A percentile compares a stretch with the other conserved stretches of the same genome.
These are phyloP conservation scores for Tolypocladium album DNA, from an alignment of 2,329 filamentous ascomycete genomes.

Conservation along the genomic window DNA sequence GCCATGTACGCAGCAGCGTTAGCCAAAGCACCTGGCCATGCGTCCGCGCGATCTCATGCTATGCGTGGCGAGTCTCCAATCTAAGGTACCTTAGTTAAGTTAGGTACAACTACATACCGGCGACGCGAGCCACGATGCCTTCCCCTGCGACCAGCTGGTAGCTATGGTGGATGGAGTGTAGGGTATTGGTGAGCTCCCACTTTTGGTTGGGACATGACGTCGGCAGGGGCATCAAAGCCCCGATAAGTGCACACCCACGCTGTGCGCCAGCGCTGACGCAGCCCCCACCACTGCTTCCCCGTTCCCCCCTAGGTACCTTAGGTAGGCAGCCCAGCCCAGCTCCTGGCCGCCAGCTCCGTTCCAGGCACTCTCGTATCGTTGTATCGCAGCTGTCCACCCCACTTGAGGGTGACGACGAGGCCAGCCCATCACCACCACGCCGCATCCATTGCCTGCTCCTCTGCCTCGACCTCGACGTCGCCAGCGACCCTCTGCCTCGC, in stretches of 20 bases:
- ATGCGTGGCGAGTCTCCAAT: neutral
- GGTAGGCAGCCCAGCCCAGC: too few species aligned
- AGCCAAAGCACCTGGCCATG: neutral
- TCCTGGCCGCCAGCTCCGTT: neutral
- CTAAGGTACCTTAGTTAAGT: too few species aligned
- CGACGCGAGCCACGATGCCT: neutral
- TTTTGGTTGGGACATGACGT: neutral
- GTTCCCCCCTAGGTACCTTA: too few species aligned
- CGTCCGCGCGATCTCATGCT: neutral
- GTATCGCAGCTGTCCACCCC: neutral
- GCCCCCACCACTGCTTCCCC: neutral
- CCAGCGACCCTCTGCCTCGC: neutral
- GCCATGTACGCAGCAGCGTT: neutral
- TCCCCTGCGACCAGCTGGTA: neutral
- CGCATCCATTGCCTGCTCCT: neutral
- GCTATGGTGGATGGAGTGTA: too few species aligned
- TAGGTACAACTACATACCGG: too few species aligned
- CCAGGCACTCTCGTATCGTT: neutral
- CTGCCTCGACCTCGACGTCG: slow-evolving; percentile 3
- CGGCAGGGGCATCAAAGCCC: neutral
- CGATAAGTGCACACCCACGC: neutral
- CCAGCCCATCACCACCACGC: neutral
- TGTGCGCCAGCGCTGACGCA: neutral
- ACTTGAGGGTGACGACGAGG: slow-evolving; percentile 6
- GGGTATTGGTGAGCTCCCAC: neutral